Conservation (phyloP, 768 basidiomycete species). For the Boletus subparvulus region DNA sequence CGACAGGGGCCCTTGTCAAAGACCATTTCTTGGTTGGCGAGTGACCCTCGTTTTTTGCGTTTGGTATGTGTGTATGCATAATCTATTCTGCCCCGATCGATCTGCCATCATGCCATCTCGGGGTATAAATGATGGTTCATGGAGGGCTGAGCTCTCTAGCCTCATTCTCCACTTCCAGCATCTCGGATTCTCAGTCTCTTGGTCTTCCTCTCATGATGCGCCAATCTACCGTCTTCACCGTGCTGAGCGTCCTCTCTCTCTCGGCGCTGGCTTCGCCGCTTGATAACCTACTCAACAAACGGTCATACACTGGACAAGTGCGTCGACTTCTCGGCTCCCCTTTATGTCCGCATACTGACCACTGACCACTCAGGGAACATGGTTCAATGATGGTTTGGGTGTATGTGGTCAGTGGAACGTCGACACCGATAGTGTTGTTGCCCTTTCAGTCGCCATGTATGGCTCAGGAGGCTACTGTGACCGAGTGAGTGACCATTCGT, state of each 20-base stretch:
- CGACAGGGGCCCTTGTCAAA: no score
- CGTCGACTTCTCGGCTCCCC: slow-evolving; percentile 16
- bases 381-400: slow-evolving; percentile 55
- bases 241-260: slow-evolving; percentile 43
- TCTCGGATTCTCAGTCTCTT: not conserved
- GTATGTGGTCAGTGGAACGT: slow-evolving; percentile 59
- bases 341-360: not conserved
- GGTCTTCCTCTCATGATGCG: slow-evolving; percentile 13
- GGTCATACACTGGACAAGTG: slow-evolving; percentile 54
- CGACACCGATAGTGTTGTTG: slow-evolving; percentile 54
- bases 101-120: not conserved
- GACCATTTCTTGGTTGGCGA: no score
- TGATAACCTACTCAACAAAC: slow-evolving; percentile 42
- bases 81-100: slow-evolving; percentile 11
- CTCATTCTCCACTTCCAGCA: not conserved
- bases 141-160: not conserved
- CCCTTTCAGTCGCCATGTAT: slow-evolving; percentile 55
- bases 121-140: slow-evolving; percentile 21
- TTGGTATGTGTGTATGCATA: not conserved
- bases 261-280: slow-evolving; percentile 37
- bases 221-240: slow-evolving; percentile 26
- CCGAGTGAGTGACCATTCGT: slow-evolving; percentile 43
- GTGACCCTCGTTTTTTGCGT: no score
- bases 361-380: slow-evolving; percentile 51
- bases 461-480: slow-evolving; percentile 55